Conservation (phyloP, 148 eudicot genomes). For the Camellia japonica region DNA sequence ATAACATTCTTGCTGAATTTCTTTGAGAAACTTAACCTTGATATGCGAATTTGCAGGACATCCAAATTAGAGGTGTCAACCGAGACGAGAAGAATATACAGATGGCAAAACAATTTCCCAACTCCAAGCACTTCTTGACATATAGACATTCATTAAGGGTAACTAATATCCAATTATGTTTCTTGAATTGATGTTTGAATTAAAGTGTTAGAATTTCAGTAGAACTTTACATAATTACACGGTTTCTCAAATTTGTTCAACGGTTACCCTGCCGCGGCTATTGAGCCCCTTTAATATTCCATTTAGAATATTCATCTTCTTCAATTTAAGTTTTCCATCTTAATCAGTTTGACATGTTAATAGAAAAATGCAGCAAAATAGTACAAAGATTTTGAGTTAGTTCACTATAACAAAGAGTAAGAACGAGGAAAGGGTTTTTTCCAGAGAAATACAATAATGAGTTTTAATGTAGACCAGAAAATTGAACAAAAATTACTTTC, state of each 20-base stretch:
- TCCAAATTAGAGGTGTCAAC: conserved; percentile 82
- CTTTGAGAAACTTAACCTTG: not conserved
- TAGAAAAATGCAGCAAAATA: not conserved
- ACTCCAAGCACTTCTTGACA: conserved; percentile 77
- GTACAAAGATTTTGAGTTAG: not conserved
- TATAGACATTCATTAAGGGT: conserved; percentile 91
- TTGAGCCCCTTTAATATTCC: not conserved
- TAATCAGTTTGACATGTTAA: not conserved
- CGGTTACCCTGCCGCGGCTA: not conserved
- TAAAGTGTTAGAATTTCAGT: not conserved
- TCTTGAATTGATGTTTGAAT: not conserved
- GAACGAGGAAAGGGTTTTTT: not conserved
- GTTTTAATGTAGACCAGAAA: no score
- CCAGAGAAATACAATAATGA: no score
- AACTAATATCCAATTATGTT: conserved; percentile 2
- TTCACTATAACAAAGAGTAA: not conserved
- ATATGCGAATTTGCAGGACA: conserved; percentile 52
- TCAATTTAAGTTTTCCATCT: not conserved
- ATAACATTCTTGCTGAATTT: not conserved
- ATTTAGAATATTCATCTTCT: not conserved
- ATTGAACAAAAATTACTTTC: not conserved
- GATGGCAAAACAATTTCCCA: conserved; percentile 70
- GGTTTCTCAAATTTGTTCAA: not conserved
- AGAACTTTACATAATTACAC: not conserved
- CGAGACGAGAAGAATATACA: conserved; percentile 77